Conservation (phyloP, 768 basidiomycete species). For the Clitopilus hobsonii region DNA sequence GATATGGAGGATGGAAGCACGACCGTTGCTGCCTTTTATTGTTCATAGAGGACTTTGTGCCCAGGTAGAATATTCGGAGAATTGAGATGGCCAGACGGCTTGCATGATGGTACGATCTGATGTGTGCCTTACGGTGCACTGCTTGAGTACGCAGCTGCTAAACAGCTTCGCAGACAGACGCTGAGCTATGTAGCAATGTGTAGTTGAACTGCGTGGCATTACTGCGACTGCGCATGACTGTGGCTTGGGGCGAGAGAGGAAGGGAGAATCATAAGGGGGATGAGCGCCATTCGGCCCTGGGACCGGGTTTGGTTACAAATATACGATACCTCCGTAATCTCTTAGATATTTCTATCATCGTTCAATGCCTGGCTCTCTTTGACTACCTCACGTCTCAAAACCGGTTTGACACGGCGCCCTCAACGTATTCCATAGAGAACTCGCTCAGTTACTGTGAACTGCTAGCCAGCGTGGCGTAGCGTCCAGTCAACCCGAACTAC, state of each 20-base stretch:
- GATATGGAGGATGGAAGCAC: too few relatives aligned
- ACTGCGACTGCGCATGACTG: background rate
- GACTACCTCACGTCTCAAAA: background rate
- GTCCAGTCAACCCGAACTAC: background rate
- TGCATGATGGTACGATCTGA: background rate
- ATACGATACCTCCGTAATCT: background rate
- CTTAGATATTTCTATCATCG: background rate
- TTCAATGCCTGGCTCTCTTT: background rate
- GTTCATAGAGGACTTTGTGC: constrained; percentile 1
- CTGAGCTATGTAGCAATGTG: background rate
- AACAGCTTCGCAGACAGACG: background rate
- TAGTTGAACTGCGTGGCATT: background rate
- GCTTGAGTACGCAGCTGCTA: background rate
- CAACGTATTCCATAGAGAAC: background rate
- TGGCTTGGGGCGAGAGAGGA: background rate
- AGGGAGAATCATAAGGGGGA: background rate
- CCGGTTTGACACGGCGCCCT: background rate
- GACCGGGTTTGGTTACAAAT: background rate
- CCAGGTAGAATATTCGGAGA: constrained; percentile 1
- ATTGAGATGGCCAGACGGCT: background rate
- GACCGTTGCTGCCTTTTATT: too few relatives aligned
- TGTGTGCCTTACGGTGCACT: background rate
- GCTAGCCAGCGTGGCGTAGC: background rate
- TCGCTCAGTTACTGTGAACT: background rate
- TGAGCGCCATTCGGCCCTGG: background rate